Base-by-base conservation (phyloP, 768 basidiomycete genomes). In the Russula emetica region DNA sequence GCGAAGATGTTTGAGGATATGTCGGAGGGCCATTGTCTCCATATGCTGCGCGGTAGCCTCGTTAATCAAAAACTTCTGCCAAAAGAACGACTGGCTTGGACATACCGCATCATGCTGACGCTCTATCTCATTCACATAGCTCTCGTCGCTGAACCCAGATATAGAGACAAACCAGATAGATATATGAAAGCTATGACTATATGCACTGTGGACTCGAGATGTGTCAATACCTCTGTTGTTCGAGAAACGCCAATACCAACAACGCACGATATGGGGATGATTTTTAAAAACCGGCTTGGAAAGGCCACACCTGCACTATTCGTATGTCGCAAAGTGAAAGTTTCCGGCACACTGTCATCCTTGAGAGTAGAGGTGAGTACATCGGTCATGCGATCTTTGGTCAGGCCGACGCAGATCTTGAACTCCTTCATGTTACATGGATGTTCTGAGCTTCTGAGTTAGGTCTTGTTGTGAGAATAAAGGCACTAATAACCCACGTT, bases 351-450 rank as follows among this genome's bases (percentile, higher is more conserved):
- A 2, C 76, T 61, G 66, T 90, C 87, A 67, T 92, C 90, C 73
- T 85, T 85, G 61, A 92, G 80, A 2, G 78, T 76, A 0, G 82
- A 73, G 55, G 84, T 83, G 11, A 92, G 75, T 38, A 88, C 82
- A 70, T 91, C 84, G 2, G 78, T 82, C 82, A 92, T 82, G 69
- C 82, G 81, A 68, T 89, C 85, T 63, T 83, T 79, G 26, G 81
- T 78, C 44, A 81, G 74, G 7, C 90, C 91, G 22, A 85, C 82
- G 62, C 82, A 85, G 13, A 92, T 70, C 71, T 85, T 86, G 77
- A 92, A 88, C 61, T 91, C 88, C 71, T 89, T 90, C 85, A 89
- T 85, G 69, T 91, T 91, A 71, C 91, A 92, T 36, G 89, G 88
- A 73, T 92, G 90, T 22, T 81, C 90, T 92, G 64, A n/a, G 63